These are phyloP conservation scores for Pelargonium cotyledonis DNA, from an alignment of 441 rosid genomes.

Conservation along the genomic window DNA sequence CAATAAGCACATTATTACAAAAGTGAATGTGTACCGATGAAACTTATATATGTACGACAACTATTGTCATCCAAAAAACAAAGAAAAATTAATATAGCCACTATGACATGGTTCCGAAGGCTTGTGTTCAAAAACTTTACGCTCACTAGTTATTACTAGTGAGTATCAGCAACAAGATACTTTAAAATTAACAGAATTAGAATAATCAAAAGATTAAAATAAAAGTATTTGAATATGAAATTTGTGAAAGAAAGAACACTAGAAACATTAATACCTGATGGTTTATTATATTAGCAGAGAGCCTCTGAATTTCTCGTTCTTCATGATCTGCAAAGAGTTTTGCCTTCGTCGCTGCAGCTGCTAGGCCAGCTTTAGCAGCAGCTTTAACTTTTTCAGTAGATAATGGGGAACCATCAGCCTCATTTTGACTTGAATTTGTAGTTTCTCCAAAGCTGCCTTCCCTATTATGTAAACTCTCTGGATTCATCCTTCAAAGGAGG, in stretches of 20 bases:
- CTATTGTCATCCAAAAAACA: not conserved
- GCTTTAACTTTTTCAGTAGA: slow-evolving; percentile 61
- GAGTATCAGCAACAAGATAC: not conserved
- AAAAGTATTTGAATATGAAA: not conserved
- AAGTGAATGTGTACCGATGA: too few species aligned
- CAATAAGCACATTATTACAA: too few species aligned
- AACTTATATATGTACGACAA: not conserved
- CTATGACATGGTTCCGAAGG: not conserved
- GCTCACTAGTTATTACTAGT: not conserved
- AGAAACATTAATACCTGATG: slow-evolving; percentile 54
- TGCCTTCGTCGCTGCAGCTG: slow-evolving; percentile 91
- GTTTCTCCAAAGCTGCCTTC: slow-evolving; percentile 43
- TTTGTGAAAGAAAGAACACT: not conserved
- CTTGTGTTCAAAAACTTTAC: not conserved
- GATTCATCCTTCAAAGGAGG: slow-evolving; percentile 43
- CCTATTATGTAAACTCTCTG: slow-evolving; percentile 41
- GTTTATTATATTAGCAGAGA: slow-evolving; percentile 85
- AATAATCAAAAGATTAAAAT: not conserved
- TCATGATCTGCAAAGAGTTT: slow-evolving; percentile 97
- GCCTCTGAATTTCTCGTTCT: slow-evolving; percentile 94
- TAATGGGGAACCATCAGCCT: slow-evolving; percentile 39
- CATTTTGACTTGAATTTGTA: slow-evolving; percentile 45
- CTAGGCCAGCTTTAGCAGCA: slow-evolving; percentile 79
- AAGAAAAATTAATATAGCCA: not conserved
- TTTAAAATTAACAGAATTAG: not conserved